Conservation (phyloP, 1,284 basidiomycete species). For the Cryptococcus sp. region DNA sequence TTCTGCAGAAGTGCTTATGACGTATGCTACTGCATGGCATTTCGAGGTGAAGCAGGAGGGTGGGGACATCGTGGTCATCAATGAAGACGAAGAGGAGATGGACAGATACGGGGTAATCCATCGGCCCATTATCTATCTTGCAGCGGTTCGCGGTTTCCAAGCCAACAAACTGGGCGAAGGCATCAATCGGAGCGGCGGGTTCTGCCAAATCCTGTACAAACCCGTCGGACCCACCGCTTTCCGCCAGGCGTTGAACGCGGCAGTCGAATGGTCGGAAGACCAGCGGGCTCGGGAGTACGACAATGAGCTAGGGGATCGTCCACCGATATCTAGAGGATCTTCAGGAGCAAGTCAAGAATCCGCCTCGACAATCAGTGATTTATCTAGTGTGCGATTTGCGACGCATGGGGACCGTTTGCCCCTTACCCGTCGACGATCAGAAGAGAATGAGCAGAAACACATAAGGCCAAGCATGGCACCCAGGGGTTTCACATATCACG, state of each 20-base stretch:
- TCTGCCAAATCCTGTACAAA: slow-evolving; percentile 83
- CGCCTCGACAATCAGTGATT: slow-evolving; percentile 33
- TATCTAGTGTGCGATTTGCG: slow-evolving; percentile 21
- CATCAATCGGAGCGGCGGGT: slow-evolving; percentile 70
- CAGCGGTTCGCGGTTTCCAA: slow-evolving; percentile 66
- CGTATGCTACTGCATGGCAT: slow-evolving; percentile 78
- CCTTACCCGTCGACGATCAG: slow-evolving; percentile 45
- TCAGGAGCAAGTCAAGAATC: slow-evolving; percentile 31
- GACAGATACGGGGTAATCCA: slow-evolving; percentile 55
- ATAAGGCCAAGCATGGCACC: slow-evolving; percentile 44
- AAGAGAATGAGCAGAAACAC: slow-evolving; percentile 39
- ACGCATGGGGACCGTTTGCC: slow-evolving; percentile 23
- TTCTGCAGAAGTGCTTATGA: slow-evolving; percentile 63
- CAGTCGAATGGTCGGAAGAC: slow-evolving; percentile 62
- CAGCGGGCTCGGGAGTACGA: slow-evolving; percentile 1
- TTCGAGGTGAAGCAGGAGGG: slow-evolving; percentile 60
- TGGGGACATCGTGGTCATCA: slow-evolving; percentile 78
- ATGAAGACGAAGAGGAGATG: slow-evolving; percentile 71
- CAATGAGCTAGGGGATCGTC: slow-evolving; percentile 22
- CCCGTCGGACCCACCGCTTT: slow-evolving; percentile 81
- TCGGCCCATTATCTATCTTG: slow-evolving; percentile 58
- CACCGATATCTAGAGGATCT: slow-evolving; percentile 36
- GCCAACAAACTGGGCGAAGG: slow-evolving; percentile 44
- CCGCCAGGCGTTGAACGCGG: slow-evolving; percentile 68
- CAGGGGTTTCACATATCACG: slow-evolving; percentile 45